These are phyloP conservation scores for Litsea cubeba DNA, from an alignment of 164 flowering plant genomes.

Conservation along the genomic window DNA sequence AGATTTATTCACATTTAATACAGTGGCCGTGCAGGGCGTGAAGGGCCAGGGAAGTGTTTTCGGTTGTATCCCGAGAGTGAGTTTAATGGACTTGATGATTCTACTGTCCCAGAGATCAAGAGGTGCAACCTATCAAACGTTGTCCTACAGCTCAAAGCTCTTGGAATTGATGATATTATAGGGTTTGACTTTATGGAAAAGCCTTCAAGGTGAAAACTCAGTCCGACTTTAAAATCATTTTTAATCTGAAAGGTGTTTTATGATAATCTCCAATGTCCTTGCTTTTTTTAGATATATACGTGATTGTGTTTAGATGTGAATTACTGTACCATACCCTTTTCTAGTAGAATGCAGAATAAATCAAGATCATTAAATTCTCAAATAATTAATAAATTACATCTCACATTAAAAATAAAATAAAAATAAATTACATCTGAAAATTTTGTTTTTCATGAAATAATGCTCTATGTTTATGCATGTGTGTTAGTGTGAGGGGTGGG, in stretches of 20 bases:
- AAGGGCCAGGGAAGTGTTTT: conserved; percentile 92
- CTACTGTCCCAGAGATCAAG: conserved; percentile 90
- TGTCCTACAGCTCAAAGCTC: conserved; percentile 89
- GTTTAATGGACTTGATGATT: conserved; percentile 66
- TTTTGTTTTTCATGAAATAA: too few relatives aligned
- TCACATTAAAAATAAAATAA: too few relatives aligned
- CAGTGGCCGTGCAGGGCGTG: conserved; percentile 99
- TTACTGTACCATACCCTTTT: too few relatives aligned
- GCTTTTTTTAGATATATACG: background rate
- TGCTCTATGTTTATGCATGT: too few relatives aligned
- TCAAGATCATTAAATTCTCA: too few relatives aligned
- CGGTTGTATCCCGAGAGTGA: conserved; percentile 82
- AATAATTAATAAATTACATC: too few relatives aligned
- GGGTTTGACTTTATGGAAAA: conserved; percentile 93
- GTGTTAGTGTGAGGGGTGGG: too few relatives aligned
- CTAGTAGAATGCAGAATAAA: too few relatives aligned
- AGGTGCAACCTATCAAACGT: conserved; percentile 85
- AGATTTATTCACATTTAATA: conserved; percentile 13
- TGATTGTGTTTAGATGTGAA: background rate
- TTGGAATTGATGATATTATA: conserved; percentile 78
- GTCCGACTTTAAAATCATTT: background rate
- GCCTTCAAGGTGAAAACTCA: conserved; percentile 62
- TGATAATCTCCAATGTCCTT: background rate
- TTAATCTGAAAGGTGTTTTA: background rate
- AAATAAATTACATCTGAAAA: too few relatives aligned